Percentiles rank a stretch among this genome's conserved stretches.
phyloP scores from a whole-genome alignment of 148 eudicot genomes.

The Fallopia convolvulus region DNA sequence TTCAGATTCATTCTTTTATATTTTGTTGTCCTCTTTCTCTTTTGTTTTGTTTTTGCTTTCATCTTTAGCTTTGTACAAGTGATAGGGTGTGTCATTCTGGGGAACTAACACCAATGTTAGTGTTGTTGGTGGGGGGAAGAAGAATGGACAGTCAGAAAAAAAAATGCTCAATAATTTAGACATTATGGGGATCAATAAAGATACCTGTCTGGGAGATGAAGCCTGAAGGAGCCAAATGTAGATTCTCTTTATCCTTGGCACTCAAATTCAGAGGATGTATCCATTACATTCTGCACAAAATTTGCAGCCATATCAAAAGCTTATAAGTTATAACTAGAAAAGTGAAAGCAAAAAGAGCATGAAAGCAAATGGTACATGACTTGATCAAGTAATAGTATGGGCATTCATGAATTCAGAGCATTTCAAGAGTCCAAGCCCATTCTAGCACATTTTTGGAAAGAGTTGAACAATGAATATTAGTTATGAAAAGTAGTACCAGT shows the following conservation, averaged over 20 bases:
- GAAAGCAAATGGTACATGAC: background rate
- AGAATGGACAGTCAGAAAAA: background rate
- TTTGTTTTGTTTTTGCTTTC: background rate
- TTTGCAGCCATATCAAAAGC: background rate
- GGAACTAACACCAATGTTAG: background rate
- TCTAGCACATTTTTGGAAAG: background rate
- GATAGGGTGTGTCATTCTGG: background rate
- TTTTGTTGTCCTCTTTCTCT: background rate
- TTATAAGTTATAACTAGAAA: background rate
- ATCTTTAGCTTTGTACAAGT: background rate
- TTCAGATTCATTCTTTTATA: background rate
- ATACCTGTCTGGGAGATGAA: background rate
- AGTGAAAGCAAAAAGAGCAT: background rate
- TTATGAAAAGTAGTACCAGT: background rate
- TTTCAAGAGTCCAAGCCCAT: background rate
- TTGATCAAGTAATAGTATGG: background rate
- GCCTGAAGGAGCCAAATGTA: background rate
- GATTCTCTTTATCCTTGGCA: background rate
- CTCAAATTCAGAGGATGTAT: background rate
- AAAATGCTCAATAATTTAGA: background rate
- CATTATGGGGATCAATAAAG: background rate
- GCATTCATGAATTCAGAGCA: background rate
- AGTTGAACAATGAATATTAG: background rate
- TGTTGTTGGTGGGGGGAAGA: background rate
- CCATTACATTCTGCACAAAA: background rate